phyloP scores from a whole-genome alignment of 371 early-diverging fungal species.

The Mycotypha africana region DNA sequence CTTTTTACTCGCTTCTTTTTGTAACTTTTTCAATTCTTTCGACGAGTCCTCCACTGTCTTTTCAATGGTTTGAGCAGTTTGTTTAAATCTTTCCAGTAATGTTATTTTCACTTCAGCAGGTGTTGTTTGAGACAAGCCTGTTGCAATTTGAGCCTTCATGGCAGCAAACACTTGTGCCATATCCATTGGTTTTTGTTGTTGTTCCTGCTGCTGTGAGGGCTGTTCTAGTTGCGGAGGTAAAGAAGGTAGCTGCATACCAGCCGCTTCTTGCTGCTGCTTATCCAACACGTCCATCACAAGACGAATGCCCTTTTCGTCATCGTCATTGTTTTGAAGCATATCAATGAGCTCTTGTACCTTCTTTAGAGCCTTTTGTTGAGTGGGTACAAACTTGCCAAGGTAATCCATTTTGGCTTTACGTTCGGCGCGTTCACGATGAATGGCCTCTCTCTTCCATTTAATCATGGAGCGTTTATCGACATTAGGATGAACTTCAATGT shows the following conservation, averaged over 20 bases:
- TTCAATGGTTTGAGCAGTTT: conserved; percentile 13
- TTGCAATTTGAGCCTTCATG: conserved; percentile 21
- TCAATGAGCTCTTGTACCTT: conserved; percentile 32
- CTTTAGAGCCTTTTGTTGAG: conserved; percentile 50
- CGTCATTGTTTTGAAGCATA: conserved; percentile 7
- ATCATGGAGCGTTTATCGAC: conserved; percentile 94
- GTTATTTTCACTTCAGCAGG: conserved; percentile 25
- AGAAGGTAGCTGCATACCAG: conserved; percentile 1
- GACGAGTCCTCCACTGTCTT: conserved; percentile 33
- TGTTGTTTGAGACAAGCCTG: conserved; percentile 12
- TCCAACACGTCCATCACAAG: conserved; percentile 2
- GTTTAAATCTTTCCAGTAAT: conserved; percentile 9
- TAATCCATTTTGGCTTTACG: conserved; percentile 69
- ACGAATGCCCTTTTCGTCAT: conserved; percentile 21
- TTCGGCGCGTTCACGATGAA: conserved; percentile 84
- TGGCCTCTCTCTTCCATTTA: conserved; percentile 86
- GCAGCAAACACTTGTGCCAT: conserved; percentile 16
- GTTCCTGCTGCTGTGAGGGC: too few relatives aligned
- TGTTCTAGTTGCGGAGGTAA: too few relatives aligned
- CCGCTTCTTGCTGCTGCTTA: conserved; percentile 5
- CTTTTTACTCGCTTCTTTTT: conserved; percentile 64
- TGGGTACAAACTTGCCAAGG: conserved; percentile 51
- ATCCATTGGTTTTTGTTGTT: neutral
- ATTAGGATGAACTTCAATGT: conserved; percentile 94
- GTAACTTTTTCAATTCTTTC: conserved; percentile 50